Evolutionary conservation across 352 stramenopile species (phyloP).

Genomic region (Thalassiosira livingstoniorum): DNA sequence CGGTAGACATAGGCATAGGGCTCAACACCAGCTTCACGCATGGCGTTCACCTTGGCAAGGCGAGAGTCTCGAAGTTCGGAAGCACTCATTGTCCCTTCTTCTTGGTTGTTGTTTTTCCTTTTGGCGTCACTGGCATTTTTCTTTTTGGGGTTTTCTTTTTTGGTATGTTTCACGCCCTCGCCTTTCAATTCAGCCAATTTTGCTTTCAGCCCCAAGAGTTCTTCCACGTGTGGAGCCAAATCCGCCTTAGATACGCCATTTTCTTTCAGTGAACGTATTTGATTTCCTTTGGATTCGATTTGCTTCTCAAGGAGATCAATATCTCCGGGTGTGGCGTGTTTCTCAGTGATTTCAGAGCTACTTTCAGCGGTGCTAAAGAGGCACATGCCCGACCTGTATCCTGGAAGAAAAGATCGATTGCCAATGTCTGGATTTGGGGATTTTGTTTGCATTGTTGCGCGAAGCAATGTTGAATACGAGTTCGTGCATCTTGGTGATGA

Average conservation of each 20-base stretch:
- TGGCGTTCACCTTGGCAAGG: conserved; percentile 77
- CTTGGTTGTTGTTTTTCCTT: conserved; percentile 2
- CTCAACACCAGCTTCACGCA: conserved; percentile 74
- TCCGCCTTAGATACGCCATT: conserved; percentile 77
- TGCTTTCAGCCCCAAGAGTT: conserved; percentile 80
- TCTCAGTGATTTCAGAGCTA: too few relatives aligned
- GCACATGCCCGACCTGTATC: too few relatives aligned
- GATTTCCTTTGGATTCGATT: conserved; percentile 78
- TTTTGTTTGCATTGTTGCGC: too few relatives aligned
- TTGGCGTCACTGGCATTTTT: conserved; percentile 15
- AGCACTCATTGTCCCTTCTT: conserved; percentile 59
- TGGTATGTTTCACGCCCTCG: conserved; percentile 16
- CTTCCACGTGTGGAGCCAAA: conserved; percentile 77
- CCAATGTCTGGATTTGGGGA: too few relatives aligned
- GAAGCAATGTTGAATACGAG: too few relatives aligned
- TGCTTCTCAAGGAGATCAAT: conserved; percentile 49
- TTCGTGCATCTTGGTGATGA: too few relatives aligned
- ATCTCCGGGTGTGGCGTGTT: conserved; percentile 11
- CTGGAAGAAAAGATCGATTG: too few relatives aligned
- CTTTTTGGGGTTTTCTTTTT: conserved; percentile 40
- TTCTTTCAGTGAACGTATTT: conserved; percentile 84
- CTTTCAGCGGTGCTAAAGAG: too few relatives aligned
- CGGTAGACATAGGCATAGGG: conserved; percentile 85
- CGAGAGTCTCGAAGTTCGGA: conserved; percentile 80
- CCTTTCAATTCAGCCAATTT: conserved; percentile 54